phyloP scores from a whole-genome alignment of 176 grass and related monocot species.

The Ampelocalamus luodianensis region DNA sequence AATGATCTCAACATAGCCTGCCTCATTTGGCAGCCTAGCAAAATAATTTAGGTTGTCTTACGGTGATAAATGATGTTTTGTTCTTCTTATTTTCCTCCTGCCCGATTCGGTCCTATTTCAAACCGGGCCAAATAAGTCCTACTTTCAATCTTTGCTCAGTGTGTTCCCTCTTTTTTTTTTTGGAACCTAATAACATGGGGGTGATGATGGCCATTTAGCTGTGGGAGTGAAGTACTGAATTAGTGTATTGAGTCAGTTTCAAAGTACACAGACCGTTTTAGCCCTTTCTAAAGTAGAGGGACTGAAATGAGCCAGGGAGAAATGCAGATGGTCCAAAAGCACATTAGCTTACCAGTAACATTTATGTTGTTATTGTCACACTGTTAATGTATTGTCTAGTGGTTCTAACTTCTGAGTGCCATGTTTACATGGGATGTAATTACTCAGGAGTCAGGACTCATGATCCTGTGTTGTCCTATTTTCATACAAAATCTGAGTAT shows the following conservation, averaged over 20 bases:
- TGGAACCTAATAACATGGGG: not conserved
- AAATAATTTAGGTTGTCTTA: not conserved
- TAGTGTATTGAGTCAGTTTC: not conserved
- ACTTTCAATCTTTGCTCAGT: conserved; percentile 1
- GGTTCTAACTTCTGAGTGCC: not conserved
- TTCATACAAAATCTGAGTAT: not conserved
- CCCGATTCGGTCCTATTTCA: not conserved
- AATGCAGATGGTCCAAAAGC: not conserved
- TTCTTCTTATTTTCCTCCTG: not conserved
- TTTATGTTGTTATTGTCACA: not conserved
- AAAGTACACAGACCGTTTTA: not conserved
- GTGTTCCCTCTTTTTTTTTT: not conserved
- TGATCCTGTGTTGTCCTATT: conserved; percentile 3
- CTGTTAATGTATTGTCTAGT: not conserved
- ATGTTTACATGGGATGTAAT: not conserved
- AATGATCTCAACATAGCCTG: not conserved
- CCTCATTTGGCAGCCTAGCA: not conserved
- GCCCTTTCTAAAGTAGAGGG: not conserved
- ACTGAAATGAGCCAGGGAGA: not conserved
- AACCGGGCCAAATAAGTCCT: not conserved
- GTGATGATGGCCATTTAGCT: not conserved
- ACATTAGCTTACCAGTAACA: not conserved
- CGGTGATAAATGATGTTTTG: not conserved
- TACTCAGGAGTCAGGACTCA: conserved; percentile 1
- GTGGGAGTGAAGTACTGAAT: not conserved